A percentile compares a stretch with the other conserved stretches of the same genome.
Evolutionary conservation across 2,329 filamentous ascomycete genomes (phyloP).

Genomic region (Fusarium poae): DNA sequence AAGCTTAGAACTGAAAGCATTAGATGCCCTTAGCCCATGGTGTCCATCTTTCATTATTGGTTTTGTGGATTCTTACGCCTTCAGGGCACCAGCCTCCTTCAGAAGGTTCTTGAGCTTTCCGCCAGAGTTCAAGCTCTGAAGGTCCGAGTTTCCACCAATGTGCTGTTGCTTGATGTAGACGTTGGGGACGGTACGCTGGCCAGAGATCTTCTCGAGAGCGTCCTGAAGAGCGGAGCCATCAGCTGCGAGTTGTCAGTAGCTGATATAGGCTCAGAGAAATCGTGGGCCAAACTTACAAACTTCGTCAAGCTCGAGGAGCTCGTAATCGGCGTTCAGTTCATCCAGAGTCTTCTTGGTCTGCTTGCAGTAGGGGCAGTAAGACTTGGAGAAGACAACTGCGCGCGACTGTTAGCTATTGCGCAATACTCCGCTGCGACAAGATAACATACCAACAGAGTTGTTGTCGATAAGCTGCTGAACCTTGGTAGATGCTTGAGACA

Average conservation of each 20-base stretch:
- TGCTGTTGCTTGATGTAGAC: constrained; percentile 92
- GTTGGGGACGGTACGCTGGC: constrained; percentile 93
- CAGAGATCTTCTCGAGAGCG: constrained; percentile 82
- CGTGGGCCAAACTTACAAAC: constrained; percentile 70
- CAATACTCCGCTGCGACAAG: neutral
- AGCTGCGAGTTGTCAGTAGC: constrained; percentile 62
- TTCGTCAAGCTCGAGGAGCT: constrained; percentile 85
- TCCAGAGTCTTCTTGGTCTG: constrained; percentile 81
- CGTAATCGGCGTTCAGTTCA: constrained; percentile 78
- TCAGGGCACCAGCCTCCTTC: constrained; percentile 58
- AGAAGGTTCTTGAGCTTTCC: constrained; percentile 59
- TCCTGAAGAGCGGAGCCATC: constrained; percentile 87
- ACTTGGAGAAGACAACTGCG: constrained; percentile 94
- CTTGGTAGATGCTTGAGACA: constrained; percentile 87
- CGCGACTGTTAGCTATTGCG: constrained; percentile 3
- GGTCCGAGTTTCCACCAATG: constrained; percentile 95
- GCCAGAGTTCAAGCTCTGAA: constrained; percentile 69
- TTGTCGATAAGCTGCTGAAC: constrained; percentile 89
- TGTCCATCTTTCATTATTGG: constrained; percentile 10
- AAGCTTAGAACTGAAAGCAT: constrained; percentile 44
- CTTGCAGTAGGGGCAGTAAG: constrained; percentile 93
- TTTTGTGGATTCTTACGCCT: constrained; percentile 54
- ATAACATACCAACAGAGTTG: constrained; percentile 80
- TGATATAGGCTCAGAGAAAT: neutral
- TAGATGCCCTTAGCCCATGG: constrained; percentile 29